Evolutionary conservation across 1,284 basidiomycete genomes (phyloP).

Genomic region (Apiotrichum sp.): DNA sequence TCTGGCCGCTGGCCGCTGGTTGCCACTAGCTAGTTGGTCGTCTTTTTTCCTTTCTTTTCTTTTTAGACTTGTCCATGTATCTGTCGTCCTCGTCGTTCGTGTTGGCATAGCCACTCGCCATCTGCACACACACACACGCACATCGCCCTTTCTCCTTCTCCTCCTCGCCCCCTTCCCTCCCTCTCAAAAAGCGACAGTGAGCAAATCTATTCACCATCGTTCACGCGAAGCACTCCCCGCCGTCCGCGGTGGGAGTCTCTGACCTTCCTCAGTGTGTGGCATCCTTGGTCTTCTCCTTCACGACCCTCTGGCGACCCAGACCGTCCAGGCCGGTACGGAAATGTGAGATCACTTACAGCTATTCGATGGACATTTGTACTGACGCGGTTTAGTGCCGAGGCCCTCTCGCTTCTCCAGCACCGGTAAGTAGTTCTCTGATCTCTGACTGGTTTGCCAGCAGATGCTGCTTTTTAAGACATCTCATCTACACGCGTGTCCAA

Average conservation of each 20-base stretch:
- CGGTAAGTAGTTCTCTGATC: constrained; percentile 45
- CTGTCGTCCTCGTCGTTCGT: no score
- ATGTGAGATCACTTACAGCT: constrained; percentile 50
- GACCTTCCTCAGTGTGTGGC: constrained; percentile 60
- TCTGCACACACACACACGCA: not conserved
- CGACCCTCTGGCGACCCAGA: constrained; percentile 61
- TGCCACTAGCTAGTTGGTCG: no score
- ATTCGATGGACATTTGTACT: no score
- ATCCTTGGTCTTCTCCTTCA: constrained; percentile 78
- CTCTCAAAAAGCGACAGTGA: constrained; percentile 1
- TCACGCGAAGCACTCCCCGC: not conserved
- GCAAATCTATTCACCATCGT: not conserved
- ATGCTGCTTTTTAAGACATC: not conserved
- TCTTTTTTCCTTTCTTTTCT: no score
- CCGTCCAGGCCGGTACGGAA: constrained; percentile 61
- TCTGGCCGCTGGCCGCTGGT: no score
- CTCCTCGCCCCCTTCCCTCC: not conserved
- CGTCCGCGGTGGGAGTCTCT: not conserved
- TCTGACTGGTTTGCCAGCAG: not conserved
- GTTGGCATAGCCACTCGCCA: no score
- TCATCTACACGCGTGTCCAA: not conserved
- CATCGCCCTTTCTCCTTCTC: not conserved
- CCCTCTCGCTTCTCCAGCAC: constrained; percentile 84
- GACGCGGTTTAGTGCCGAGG: constrained; percentile 55
- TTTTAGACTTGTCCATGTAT: no score